Percentiles rank a stretch among this genome's conserved stretches.
Evolutionary conservation across 306 rosid genomes (phyloP).

Genomic region (Calophaca sinica): DNA sequence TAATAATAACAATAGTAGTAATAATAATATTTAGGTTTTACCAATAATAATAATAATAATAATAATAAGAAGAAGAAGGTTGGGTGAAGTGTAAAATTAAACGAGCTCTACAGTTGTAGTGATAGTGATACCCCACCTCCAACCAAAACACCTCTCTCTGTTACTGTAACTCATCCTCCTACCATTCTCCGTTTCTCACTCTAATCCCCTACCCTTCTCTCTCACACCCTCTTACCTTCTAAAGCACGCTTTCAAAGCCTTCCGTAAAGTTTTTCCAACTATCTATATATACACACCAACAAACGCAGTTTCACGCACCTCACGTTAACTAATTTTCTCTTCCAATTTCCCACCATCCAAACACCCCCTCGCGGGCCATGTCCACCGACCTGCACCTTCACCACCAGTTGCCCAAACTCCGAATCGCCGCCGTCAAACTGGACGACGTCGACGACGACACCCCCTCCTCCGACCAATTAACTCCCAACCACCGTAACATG

Average conservation of each 20-base stretch:
- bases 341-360: neutral
- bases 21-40: too few species aligned
- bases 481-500: neutral
- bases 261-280: slow-evolving; percentile 40
- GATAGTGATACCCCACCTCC: slow-evolving; percentile 44
- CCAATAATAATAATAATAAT: too few species aligned
- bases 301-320: slow-evolving; percentile 48
- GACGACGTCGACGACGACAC: neutral
- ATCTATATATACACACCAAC: slow-evolving; percentile 31
- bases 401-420: slow-evolving; percentile 43
- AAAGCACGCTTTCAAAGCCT: slow-evolving; percentile 55
- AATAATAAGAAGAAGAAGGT: neutral
- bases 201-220: too few species aligned
- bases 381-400: slow-evolving; percentile 53
- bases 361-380: slow-evolving; percentile 13
- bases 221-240: slow-evolving; percentile 43
- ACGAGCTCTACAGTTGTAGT: neutral
- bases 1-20: too few species aligned
- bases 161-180: neutral
- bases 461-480: slow-evolving; percentile 12
- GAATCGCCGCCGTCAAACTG: slow-evolving; percentile 22
- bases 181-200: neutral
- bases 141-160: slow-evolving; percentile 38
- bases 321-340: slow-evolving; percentile 30
- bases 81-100: slow-evolving; percentile 36